phyloP scores from a whole-genome alignment of 805 yeast species.

The Candida caryicola region DNA sequence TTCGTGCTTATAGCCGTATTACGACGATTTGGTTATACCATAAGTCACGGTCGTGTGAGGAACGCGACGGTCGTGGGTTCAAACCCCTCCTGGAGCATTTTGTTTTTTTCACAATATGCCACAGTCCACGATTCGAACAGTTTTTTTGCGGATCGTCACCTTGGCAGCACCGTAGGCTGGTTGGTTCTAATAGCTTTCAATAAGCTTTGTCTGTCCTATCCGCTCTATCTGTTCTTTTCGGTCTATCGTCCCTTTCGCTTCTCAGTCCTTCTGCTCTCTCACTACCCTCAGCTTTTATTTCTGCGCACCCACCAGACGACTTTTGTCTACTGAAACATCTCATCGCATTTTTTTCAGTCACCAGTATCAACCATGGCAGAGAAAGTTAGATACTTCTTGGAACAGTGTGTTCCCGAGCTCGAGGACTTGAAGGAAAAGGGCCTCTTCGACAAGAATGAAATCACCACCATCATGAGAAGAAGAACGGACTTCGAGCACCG shows the following conservation, averaged over 20 bases:
- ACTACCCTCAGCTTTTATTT: too few species aligned
- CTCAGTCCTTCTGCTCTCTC: too few species aligned
- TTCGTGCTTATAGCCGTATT: slow-evolving; percentile 49
- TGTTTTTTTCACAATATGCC: slow-evolving; percentile 37
- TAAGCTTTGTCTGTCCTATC: too few species aligned
- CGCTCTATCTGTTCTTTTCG: too few species aligned
- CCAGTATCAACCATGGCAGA: slow-evolving; percentile 33
- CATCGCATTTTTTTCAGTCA: slow-evolving; percentile 38
- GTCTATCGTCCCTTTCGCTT: too few species aligned
- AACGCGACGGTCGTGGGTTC: slow-evolving; percentile 57
- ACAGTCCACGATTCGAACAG: too few species aligned
- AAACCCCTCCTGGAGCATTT: slow-evolving; percentile 53
- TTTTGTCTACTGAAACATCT: too few species aligned
- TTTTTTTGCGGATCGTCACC: too few species aligned
- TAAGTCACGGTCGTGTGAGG: slow-evolving; percentile 53
- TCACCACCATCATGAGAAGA: slow-evolving; percentile 80
- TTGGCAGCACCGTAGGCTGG: too few species aligned
- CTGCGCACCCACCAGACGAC: too few species aligned
- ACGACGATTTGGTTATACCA: slow-evolving; percentile 45
- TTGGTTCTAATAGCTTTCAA: too few species aligned
- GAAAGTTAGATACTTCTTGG: slow-evolving; percentile 51
- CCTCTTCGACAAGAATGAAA: slow-evolving; percentile 78
- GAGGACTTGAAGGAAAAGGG: slow-evolving; percentile 83
- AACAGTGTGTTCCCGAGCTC: slow-evolving; percentile 82
- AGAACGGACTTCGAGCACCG: slow-evolving; percentile 96